Base-by-base conservation (phyloP, 805 yeast species). In the Hanseniaspora lachancei region DNA sequence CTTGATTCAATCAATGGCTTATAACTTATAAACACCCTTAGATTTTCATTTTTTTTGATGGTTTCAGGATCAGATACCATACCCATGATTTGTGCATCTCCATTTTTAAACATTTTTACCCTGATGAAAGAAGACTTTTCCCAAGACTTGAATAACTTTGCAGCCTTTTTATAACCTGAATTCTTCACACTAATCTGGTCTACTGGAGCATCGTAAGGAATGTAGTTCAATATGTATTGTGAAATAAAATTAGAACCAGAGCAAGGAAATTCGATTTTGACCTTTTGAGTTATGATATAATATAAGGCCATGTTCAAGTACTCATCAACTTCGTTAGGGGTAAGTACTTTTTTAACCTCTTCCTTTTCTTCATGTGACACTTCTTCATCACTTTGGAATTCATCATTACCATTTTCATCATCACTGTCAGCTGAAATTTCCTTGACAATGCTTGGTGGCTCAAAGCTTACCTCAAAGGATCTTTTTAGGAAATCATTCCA, bases 81-180 rank as follows among this genome's bases (percentile, higher is more conserved):
- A 51, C 62, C 40, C 21, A 53, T 13, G 15, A 53, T 44, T 39
- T 44, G 50, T 5, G 48, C 46, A 46, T 86, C 95, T 57, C 89
- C 96, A 40, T 82, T 93, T 63, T 87, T 86, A 8, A 95, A 97
- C 1, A 50, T 35, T 61, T 89, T 87, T 27, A 82, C 66, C 57
- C 80, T 80, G 23, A 93, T 58, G 55, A 82, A 77, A 1, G 80
- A 79, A 46, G 75, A 74, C 65, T 88, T 91, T 60, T 86, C 96
- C 82, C 89, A 87, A 7, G 85, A 81, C 64, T 88, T 91, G 55
- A 91, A 70, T 63, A 83, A 88, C 66, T 89, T 89, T 15, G 89
- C 77, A 4, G 91, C 80, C 64, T 91, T 91, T 67, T 86, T 89
- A 95, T 95, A 91, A 2, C 89, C 78, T 0, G 96, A 81, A 63